Evolutionary conservation across 352 stramenopile species (phyloP).

Genomic region (Phytophthora meadii): DNA sequence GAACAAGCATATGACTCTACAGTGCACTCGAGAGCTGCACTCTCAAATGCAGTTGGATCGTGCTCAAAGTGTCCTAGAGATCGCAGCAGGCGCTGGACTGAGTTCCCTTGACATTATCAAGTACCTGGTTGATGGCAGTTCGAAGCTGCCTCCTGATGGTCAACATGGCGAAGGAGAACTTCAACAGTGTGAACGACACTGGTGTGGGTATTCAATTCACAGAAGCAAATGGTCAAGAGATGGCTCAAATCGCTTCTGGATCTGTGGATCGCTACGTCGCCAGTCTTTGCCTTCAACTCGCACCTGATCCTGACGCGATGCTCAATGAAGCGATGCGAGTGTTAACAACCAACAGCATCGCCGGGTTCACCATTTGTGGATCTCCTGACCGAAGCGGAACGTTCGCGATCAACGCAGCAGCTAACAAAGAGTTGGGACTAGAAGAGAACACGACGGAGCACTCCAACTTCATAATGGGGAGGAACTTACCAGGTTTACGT

Average conservation of each 20-base stretch:
- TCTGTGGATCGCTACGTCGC: slow-evolving; percentile 56
- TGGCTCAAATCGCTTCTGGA: slow-evolving; percentile 25
- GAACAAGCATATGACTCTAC: slow-evolving; percentile 55
- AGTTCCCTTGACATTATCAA: slow-evolving; percentile 43
- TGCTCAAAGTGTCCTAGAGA: slow-evolving; percentile 47
- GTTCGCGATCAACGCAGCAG: slow-evolving; percentile 29
- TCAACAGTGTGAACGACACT: slow-evolving; percentile 11
- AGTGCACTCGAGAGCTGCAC: slow-evolving; percentile 53
- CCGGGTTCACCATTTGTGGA: slow-evolving; percentile 63
- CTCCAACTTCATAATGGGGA: slow-evolving; percentile 47
- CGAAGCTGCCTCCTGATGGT: slow-evolving; percentile 37
- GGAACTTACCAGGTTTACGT: slow-evolving; percentile 39
- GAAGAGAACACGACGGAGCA: slow-evolving; percentile 33
- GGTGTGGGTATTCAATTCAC: slow-evolving; percentile 27
- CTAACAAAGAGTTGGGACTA: slow-evolving; percentile 36
- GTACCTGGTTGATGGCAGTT: slow-evolving; percentile 20
- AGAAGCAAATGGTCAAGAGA: slow-evolving; percentile 48
- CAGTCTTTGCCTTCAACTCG: slow-evolving; percentile 53
- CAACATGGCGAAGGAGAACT: slow-evolving; percentile 33
- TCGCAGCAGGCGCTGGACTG: slow-evolving; percentile 50
- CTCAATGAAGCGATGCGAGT: slow-evolving; percentile 51
- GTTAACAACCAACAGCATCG: slow-evolving; percentile 36
- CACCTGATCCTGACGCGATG: slow-evolving; percentile 52
- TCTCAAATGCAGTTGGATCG: slow-evolving; percentile 51
- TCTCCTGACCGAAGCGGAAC: slow-evolving; percentile 41